Evolutionary conservation across 2,329 filamentous ascomycete genomes (phyloP), one percentile per base, ranked within the genome.

Genomic region (Tolypocladium endophyticum): DNA sequence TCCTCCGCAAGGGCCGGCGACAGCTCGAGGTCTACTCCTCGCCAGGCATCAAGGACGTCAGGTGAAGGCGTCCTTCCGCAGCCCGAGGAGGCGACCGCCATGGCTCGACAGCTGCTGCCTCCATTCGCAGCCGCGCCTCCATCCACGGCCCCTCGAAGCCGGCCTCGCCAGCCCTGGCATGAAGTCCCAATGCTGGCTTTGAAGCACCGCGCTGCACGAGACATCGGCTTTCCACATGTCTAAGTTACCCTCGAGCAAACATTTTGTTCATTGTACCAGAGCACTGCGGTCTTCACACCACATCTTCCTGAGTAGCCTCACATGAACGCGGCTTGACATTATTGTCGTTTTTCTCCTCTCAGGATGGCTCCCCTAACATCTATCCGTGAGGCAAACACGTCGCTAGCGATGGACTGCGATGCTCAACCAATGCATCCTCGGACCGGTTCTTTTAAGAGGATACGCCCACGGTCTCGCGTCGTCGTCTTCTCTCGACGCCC

Each of bases 1-100:
- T 96, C 39, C 71, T 97, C 57, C 83, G 92, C 61, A 93, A 90
- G 71, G 92, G 92, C 28, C 81, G 84, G 47, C 83, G 90, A 53
- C 91, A 96, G 71, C 78, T 97, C 23, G 90, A 96, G 63, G 82
- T 86, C 54, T 94, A 94, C 74, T 84, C 87, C n/a, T 84, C 87
- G 7, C 86, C 88, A 33, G 88, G 87, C 3, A 92, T 96, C 67
- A 90, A 86, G 68, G 90, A 94, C 71, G 87, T 95, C 61, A 76
- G 74, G 64, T 79, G 68, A 66, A 65, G 20, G 7, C 39, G 35
- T 30, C 16, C 30, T 30, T 30, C 33, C 18, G 8, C 28, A 6
- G 20, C 50, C 50, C 11, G 30, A 6, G 30, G 8, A 33, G 16
- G 50, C 30, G 35, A 4, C 20, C 12, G 50, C 50, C 9, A 54